phyloP scores from a whole-genome alignment of 129 eudicot species.

The Rutidosis leptorrhynchoides region DNA sequence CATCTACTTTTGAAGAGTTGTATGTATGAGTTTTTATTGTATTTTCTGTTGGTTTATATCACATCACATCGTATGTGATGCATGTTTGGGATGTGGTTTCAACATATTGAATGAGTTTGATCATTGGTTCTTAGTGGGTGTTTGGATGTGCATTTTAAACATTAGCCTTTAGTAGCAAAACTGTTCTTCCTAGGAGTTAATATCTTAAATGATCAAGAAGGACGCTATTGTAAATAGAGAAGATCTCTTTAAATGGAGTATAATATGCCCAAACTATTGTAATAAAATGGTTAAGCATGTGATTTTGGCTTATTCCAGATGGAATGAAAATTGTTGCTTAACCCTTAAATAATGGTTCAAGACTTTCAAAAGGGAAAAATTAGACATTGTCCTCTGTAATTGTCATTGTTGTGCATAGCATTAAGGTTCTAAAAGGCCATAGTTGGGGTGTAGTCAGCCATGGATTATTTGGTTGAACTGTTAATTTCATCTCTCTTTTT shows the following conservation, averaged over 20 bases:
- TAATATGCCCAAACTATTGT: not conserved
- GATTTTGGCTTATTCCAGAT: not conserved
- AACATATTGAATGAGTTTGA: constrained; percentile 5
- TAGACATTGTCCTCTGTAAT: not conserved
- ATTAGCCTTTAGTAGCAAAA: not conserved
- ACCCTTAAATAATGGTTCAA: not conserved
- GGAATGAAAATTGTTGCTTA: not conserved
- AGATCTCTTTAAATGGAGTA: not conserved
- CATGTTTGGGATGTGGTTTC: not conserved
- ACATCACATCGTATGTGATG: not conserved
- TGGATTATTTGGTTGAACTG: not conserved
- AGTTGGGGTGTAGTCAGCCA: no score
- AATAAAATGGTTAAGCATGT: not conserved
- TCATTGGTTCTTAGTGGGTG: not conserved
- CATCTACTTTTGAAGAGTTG: not conserved
- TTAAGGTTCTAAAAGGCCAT: no score
- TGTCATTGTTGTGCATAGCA: not conserved
- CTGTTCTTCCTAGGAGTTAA: not conserved
- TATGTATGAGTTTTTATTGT: not conserved
- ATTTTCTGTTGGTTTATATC: not conserved
- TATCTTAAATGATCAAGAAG: not conserved
- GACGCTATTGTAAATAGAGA: not conserved
- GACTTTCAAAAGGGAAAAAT: not conserved
- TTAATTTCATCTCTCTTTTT: not conserved
- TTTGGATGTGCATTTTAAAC: constrained; percentile 4